These are phyloP conservation scores for Venturia nashicola DNA, from an alignment of 2,329 filamentous ascomycete genomes.

Conservation along the genomic window DNA sequence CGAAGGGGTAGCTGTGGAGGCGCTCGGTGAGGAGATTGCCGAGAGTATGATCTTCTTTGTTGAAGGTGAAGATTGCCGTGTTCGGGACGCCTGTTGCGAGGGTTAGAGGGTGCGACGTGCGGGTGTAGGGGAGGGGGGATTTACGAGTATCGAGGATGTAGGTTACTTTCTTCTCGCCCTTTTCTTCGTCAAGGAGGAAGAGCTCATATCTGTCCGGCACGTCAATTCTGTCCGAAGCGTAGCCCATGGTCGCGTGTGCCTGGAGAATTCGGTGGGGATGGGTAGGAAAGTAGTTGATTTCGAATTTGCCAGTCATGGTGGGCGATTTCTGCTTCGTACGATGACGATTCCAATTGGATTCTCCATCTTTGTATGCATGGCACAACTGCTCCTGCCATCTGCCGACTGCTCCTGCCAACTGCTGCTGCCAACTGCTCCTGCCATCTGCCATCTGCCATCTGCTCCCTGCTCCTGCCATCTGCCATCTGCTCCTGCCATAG, in stretches of 20 bases:
- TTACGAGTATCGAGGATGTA: slow-evolving; percentile 80
- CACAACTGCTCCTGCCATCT: neutral
- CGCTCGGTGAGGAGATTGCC: slow-evolving; percentile 81
- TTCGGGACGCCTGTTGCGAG: slow-evolving; percentile 64
- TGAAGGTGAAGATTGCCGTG: slow-evolving; percentile 87
- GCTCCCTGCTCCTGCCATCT: neutral
- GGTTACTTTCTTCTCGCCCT: slow-evolving; percentile 88
- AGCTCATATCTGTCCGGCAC: slow-evolving; percentile 65
- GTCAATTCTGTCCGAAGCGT: slow-evolving; percentile 16
- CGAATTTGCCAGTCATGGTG: neutral
- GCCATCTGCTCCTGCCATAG: neutral
- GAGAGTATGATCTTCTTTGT: slow-evolving; percentile 94
- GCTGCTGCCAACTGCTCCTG: no score
- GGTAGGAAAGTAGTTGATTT: neutral
- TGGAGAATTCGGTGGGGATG: neutral
- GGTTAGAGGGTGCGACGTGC: neutral
- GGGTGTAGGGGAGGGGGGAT: slow-evolving; percentile 12
- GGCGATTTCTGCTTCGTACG: neutral
- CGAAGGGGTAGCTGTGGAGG: slow-evolving; percentile 70
- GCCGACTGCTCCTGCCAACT: no score
- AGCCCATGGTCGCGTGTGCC: neutral
- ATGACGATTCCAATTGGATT: neutral
- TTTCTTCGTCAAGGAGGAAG: slow-evolving; percentile 67
- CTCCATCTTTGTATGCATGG: neutral
- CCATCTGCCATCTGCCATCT: neutral